Evolutionary conservation across 2,329 filamentous ascomycete genomes (phyloP).

Genomic region (Aspergillus nomiae): DNA sequence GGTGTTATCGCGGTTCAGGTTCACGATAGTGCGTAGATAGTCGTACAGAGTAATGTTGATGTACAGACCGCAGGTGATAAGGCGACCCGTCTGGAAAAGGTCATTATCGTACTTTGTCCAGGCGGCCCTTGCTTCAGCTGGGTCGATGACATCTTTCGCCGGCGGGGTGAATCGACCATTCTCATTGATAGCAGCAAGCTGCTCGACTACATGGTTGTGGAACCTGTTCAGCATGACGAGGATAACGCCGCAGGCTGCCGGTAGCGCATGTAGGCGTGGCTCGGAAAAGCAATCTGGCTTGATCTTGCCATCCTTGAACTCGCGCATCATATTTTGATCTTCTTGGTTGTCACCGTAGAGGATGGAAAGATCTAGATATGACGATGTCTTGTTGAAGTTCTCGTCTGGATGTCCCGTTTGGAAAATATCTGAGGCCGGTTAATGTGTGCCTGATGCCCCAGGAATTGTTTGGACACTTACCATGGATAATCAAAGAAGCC

Average conservation of each 20-base stretch:
- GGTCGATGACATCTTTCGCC: conserved; percentile 31
- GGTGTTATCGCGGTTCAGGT: conserved; percentile 70
- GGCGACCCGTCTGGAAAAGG: conserved; percentile 74
- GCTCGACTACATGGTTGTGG: conserved; percentile 82
- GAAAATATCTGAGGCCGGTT: conserved; percentile 60
- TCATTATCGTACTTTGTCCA: conserved; percentile 76
- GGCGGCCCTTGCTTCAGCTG: conserved; percentile 54
- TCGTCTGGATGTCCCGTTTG: conserved; percentile 63
- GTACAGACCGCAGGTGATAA: conserved; percentile 73
- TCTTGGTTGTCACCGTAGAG: conserved; percentile 65
- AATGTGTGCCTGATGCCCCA: too few relatives aligned
- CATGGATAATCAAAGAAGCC: conserved; percentile 75
- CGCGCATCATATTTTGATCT: conserved; percentile 55
- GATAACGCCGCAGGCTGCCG: conserved; percentile 70
- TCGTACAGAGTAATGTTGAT: conserved; percentile 78
- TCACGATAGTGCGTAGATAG: conserved; percentile 77
- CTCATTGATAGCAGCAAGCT: conserved; percentile 85
- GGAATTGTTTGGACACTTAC: conserved; percentile 36
- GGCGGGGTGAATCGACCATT: conserved; percentile 74
- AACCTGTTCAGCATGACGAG: conserved; percentile 74
- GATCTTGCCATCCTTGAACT: conserved; percentile 69
- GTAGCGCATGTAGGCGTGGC: conserved; percentile 69
- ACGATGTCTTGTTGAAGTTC: conserved; percentile 65
- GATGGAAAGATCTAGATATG: conserved; percentile 71
- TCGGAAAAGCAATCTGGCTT: conserved; percentile 75